Conservation (phyloP, 1,284 basidiomycete genomes). For the Pseudozyma tsukubaensis region DNA sequence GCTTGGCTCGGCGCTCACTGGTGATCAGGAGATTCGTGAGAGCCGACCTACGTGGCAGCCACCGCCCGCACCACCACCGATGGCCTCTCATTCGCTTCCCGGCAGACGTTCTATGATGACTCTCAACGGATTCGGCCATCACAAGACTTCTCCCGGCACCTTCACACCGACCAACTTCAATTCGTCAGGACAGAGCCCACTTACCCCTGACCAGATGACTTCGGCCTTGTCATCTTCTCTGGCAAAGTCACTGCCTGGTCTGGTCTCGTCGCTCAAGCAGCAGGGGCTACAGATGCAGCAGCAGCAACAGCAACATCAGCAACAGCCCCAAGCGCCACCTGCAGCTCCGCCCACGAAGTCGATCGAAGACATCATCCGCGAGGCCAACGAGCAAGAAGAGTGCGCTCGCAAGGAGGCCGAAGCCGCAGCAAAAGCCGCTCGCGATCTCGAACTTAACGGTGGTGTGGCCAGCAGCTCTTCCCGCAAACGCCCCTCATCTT, state of each 20-base stretch:
- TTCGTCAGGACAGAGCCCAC: slow-evolving; percentile 31
- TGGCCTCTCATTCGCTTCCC: background rate
- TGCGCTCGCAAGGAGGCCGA: slow-evolving; percentile 48
- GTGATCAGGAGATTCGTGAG: slow-evolving; percentile 33
- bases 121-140: slow-evolving; percentile 23
- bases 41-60: slow-evolving; percentile 38
- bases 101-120: slow-evolving; percentile 18
- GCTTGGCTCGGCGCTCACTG: slow-evolving; percentile 35
- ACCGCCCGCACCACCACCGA: slow-evolving; percentile 26
- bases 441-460: slow-evolving; percentile 32
- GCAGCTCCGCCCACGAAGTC: slow-evolving; percentile 37
- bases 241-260: slow-evolving; percentile 36
- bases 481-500: slow-evolving; percentile 38
- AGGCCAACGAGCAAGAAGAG: slow-evolving; percentile 62
- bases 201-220: slow-evolving; percentile 37
- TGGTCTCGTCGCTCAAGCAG: slow-evolving; percentile 46
- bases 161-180: slow-evolving; percentile 32
- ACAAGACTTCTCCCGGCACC: slow-evolving; percentile 15
- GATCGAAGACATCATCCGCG: slow-evolving; percentile 66
- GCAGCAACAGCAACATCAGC: slow-evolving; percentile 18
- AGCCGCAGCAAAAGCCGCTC: slow-evolving; percentile 35
- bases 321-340: slow-evolving; percentile 18
- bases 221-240: slow-evolving; percentile 36
- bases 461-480: slow-evolving; percentile 15
- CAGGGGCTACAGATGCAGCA: slow-evolving; percentile 19